Evolutionary conservation across 2,329 filamentous ascomycete species (phyloP).

Genomic region (Penicillium capsulatum): DNA sequence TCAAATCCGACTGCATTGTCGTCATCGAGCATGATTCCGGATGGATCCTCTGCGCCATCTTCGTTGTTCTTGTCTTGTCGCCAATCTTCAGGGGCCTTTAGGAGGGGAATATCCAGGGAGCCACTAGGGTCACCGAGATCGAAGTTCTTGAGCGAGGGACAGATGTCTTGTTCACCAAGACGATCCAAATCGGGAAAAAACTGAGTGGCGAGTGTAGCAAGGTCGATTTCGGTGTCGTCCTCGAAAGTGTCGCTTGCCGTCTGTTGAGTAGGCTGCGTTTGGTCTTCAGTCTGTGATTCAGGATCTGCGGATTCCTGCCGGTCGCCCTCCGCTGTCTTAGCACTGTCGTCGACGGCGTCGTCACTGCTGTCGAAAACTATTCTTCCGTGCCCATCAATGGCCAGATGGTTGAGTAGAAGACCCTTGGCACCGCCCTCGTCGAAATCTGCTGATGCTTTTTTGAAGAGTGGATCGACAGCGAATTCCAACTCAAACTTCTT

Average conservation of each 20-base stretch:
- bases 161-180: slow-evolving; percentile 85
- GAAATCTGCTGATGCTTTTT: slow-evolving; percentile 96
- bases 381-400: slow-evolving; percentile 83
- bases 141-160: slow-evolving; percentile 89
- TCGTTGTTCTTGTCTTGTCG: slow-evolving; percentile 61
- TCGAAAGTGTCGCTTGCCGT: slow-evolving; percentile 36
- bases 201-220: slow-evolving; percentile 66
- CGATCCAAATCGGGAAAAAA: slow-evolving; percentile 79
- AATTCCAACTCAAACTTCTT: slow-evolving; percentile 99
- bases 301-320: slow-evolving; percentile 44
- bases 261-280: slow-evolving; percentile 29
- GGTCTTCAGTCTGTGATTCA: slow-evolving; percentile 46
- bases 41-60: slow-evolving; percentile 60
- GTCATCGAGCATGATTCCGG: slow-evolving; percentile 79
- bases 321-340: slow-evolving; percentile 35
- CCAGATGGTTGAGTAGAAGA: slow-evolving; percentile 89
- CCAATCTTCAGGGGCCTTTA: slow-evolving; percentile 87
- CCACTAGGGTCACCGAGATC: slow-evolving; percentile 83
- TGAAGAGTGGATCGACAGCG: slow-evolving; percentile 95
- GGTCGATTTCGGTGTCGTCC: slow-evolving; percentile 70
- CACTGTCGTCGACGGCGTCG: slow-evolving; percentile 59
- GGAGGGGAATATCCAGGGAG: slow-evolving; percentile 82
- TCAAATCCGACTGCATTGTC: slow-evolving; percentile 80
- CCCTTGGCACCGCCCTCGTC: slow-evolving; percentile 97
- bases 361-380: slow-evolving; percentile 99